Base-by-base conservation (phyloP, 345 rosid species). In the Adansonia digitata region DNA sequence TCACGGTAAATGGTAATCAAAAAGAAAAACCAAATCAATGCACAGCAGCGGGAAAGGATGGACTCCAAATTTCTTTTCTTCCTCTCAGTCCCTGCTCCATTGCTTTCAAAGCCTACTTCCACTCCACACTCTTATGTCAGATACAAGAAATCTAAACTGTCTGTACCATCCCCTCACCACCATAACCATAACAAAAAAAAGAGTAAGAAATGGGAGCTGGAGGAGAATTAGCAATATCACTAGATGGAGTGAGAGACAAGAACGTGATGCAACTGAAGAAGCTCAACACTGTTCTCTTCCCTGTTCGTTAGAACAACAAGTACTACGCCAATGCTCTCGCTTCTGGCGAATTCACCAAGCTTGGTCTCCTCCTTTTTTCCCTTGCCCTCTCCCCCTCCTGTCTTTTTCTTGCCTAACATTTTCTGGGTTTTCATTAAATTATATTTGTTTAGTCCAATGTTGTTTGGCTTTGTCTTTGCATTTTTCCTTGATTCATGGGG, bases 181-280 rank as follows among this genome's bases (percentile, higher is more conserved):
- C n/a, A n/a, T n/a, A n/a, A 22, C 59, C 71, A 43, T 66, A 43
- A 20, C 37, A 2, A 35, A 5, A 31, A 18, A 26, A 26, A 29
- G 1, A 18, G 56, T 27, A 10, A 18, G 37, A 52, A 75, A 95
- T 95, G 99, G 97, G 92, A 65, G 87, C 84, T 56, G 97, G 96
- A 42, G 84, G 97, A 37, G 97, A 85, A 71, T 86, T 85, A 74
- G 78, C 90, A 39, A 81, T 93, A 82, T 95, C 97, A 56, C 84
- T 95, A 22, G 99, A 95, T 74, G 97, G 84, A 29, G 97, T 95
- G 75, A 88, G 98, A 73, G 98, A 95, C 90, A 95, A 95, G 90
- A 95, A 91, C 86, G 65, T 90, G 88, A 95, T 91, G 99, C 98
- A 90, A 89, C 92, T 93, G 12, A 91, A 87, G 94, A 95, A 91